Evolutionary conservation across 371 early-diverging fungal species (phyloP), one percentile per base, ranked within the genome.

Genomic region (Batrachochytrium dendrobatidis): DNA sequence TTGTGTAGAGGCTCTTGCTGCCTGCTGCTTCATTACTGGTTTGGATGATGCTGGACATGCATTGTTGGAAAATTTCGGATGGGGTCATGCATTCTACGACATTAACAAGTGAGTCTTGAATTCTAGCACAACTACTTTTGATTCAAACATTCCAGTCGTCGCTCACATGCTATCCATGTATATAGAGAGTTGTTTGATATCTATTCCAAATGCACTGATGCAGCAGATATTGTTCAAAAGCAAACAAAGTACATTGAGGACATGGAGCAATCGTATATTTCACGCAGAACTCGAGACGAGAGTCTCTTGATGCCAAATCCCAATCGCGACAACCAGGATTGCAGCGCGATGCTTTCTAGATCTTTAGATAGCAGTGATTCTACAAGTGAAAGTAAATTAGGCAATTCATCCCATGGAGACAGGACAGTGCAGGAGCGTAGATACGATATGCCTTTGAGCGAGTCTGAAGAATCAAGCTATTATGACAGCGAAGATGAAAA

Each of bases 1-100:
- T 70, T 99, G 99, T 79, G 99, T 90, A 29, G 99, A 99, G 69
- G 99, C 99, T 0, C 77, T 98, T 61, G 96, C 98, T 3, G 99
- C 98, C 0, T 86, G 88, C 25, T 88, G 98, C 57, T 97, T 87
- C 68, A 96, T 99, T 30, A 86, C 88, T 34, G 99, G 90, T 67
- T 85, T 83, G 56, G 84, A 89, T 39, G 91, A 88, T 53, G 80
- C 88, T 35, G 98, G 91, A 12, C 87, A 92, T 62, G 82, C 79
- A 24, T 67, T 99, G 24, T 77, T 99, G 73, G 73, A 79, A 53
- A 89, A 91, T 64, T 99, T 99, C 77, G 89, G 86, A 56, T 99
- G 99, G 94, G 98, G 98, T 1, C 90, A 93, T 63, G 92, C 91
- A 1, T 99, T 99, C 71, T 83, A 85, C 57, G 86, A 91, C 61